Evolutionary conservation across 208 protist genomes (phyloP).

Genomic region (Leishmania turanica): DNA sequence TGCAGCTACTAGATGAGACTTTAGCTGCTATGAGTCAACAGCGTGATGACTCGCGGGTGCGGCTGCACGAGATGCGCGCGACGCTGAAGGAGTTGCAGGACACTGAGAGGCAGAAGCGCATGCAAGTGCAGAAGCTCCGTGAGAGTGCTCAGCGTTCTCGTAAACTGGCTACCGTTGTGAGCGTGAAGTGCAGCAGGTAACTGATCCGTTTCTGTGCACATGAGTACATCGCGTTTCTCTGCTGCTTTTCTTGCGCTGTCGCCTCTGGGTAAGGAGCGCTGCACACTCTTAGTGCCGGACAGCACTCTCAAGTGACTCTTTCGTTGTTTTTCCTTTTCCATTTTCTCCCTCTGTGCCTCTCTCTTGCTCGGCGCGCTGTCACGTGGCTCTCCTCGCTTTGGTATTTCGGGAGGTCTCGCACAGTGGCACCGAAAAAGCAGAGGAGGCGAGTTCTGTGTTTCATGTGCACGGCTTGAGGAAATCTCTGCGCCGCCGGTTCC

Average conservation of each 20-base stretch:
- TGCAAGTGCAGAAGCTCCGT: constrained; percentile 42
- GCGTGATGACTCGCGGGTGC: constrained; percentile 20
- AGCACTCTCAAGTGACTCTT: neutral
- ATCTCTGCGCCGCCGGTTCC: neutral
- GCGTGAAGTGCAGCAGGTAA: constrained; percentile 17
- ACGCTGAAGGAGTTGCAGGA: constrained; percentile 36
- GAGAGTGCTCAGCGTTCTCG: constrained; percentile 28
- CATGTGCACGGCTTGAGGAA: neutral
- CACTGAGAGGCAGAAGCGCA: constrained; percentile 39
- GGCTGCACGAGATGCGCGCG: constrained; percentile 22
- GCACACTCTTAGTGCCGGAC: neutral
- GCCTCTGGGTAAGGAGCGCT: neutral
- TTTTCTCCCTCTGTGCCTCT: no score
- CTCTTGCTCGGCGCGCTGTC: neutral
- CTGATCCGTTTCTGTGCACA: neutral
- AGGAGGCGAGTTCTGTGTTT: neutral
- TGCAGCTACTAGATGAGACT: constrained; percentile 35
- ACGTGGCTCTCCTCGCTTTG: neutral
- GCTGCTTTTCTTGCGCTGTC: neutral
- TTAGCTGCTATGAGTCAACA: constrained; percentile 32
- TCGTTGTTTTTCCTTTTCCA: neutral
- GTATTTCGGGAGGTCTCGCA: neutral
- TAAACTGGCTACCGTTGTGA: constrained; percentile 11
- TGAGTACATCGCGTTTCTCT: neutral
- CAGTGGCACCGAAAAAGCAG: neutral